Evolutionary conservation across 2,329 filamentous ascomycete species (phyloP).

Genomic region (Myriosclerotinia scirpicola): DNA sequence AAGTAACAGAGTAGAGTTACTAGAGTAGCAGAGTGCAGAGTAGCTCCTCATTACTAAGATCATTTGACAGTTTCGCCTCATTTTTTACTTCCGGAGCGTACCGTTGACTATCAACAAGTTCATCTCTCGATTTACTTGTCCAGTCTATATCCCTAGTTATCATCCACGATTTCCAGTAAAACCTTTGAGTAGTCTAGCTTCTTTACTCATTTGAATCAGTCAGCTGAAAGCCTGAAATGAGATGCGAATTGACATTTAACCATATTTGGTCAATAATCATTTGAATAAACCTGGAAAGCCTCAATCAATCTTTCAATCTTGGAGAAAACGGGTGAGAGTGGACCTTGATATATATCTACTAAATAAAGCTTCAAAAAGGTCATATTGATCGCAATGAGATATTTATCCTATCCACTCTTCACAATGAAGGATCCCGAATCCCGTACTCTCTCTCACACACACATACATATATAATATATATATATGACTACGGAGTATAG

Average conservation of each 20-base stretch:
- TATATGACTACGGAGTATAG: background rate
- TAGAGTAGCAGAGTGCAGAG: no score
- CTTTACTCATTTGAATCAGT: background rate
- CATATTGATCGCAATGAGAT: background rate
- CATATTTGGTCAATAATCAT: conserved; percentile 7
- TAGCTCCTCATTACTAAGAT: conserved; percentile 8
- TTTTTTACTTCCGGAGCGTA: conserved; percentile 15
- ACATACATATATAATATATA: no score
- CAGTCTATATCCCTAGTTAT: background rate
- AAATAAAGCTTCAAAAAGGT: conserved; percentile 4
- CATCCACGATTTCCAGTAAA: conserved; percentile 11
- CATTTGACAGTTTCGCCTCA: conserved; percentile 19
- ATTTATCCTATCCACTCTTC: conserved; percentile 11
- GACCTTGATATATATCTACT: conserved; percentile 9
- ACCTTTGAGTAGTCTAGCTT: conserved; percentile 16
- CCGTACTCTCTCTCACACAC: no score
- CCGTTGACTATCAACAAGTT: conserved; percentile 8
- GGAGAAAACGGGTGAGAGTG: conserved; percentile 18
- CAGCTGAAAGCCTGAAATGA: no score
- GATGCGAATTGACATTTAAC: conserved; percentile 14
- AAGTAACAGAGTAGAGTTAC: no score
- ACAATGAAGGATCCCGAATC: conserved; percentile 1
- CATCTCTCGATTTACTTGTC: background rate
- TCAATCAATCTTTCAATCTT: conserved; percentile 9
- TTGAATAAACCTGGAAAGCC: conserved; percentile 5